Percentiles rank a stretch among this genome's conserved stretches.
Conservation (phyloP, 106 monocot species). For the Amphibolis antarctica region DNA sequence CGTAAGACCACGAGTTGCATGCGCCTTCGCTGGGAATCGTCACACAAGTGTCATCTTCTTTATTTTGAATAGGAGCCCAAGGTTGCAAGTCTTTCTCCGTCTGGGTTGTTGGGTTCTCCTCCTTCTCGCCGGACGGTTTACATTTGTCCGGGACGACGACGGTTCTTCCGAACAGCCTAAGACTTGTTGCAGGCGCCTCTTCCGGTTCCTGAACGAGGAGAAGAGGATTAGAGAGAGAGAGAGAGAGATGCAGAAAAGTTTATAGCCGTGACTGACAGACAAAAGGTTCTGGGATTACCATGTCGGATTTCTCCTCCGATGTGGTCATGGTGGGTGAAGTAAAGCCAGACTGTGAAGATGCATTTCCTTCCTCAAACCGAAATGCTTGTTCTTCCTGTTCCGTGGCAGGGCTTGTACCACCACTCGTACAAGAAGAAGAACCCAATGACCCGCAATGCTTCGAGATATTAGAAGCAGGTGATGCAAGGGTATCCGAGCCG, state of each 20-base stretch:
- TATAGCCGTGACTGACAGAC: neutral
- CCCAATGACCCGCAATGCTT: conserved; percentile 22
- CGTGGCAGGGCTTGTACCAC: conserved; percentile 10
- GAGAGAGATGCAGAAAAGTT: neutral
- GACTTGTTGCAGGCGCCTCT: conserved; percentile 7
- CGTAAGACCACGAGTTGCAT: conserved; percentile 18
- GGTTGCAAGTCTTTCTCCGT: conserved; percentile 3
- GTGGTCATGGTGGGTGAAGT: too few species aligned
- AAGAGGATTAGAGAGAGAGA: neutral
- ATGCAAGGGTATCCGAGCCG: conserved; percentile 27
- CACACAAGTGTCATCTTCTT: conserved; percentile 2
- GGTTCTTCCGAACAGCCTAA: conserved; percentile 57
- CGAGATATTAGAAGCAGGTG: conserved; percentile 11
- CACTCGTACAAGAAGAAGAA: conserved; percentile 21
- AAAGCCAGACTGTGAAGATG: too few species aligned
- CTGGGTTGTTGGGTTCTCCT: neutral
- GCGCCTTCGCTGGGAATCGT: neutral
- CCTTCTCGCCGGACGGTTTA: too few species aligned
- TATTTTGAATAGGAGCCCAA: neutral
- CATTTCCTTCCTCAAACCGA: conserved; percentile 5
- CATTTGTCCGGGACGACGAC: conserved; percentile 4
- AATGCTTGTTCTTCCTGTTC: conserved; percentile 20
- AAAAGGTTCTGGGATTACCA: too few species aligned
- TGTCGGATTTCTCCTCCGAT: conserved; percentile 5
- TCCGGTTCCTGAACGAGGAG: conserved; percentile 18